These are phyloP conservation scores for Fraxinus sp. DNA, from an alignment of 305 asterid genomes.

Conservation along the genomic window DNA sequence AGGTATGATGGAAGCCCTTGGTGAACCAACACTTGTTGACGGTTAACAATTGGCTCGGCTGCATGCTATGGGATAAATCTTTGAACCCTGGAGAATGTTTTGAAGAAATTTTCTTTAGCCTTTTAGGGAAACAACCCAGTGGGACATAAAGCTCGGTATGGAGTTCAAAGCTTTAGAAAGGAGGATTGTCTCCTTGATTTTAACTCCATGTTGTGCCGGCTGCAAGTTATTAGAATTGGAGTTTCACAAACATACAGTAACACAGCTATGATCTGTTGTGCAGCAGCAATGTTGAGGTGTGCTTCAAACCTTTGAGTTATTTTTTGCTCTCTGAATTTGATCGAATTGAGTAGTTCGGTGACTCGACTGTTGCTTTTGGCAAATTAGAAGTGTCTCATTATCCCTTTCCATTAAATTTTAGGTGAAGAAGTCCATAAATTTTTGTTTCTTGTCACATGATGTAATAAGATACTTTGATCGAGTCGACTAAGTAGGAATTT, in stretches of 20 bases:
- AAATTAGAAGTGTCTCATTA: too few species aligned
- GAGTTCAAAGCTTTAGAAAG: slow-evolving; percentile 58
- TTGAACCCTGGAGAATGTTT: background rate
- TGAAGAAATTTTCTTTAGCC: slow-evolving; percentile 16
- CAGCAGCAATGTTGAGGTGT: background rate
- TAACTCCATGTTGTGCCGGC: slow-evolving; percentile 59
- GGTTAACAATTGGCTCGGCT: slow-evolving; percentile 38
- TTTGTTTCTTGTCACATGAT: background rate
- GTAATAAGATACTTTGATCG: background rate
- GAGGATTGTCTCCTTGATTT: slow-evolving; percentile 59
- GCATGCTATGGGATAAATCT: background rate
- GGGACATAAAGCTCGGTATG: slow-evolving; percentile 76
- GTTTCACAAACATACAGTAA: slow-evolving; percentile 25
- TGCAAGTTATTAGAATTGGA: slow-evolving; percentile 53
- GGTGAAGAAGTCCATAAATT: too few species aligned
- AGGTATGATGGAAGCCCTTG: slow-evolving; percentile 58
- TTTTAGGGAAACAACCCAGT: slow-evolving; percentile 37
- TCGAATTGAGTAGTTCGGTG: background rate
- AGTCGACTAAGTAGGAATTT: background rate
- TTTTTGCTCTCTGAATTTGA: background rate
- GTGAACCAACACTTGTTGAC: slow-evolving; percentile 48
- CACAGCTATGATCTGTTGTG: background rate
- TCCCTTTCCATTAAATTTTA: too few species aligned
- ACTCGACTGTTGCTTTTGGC: background rate
- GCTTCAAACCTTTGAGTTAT: background rate